Evolutionary conservation across 139 green algal species (phyloP).

Genomic region (Coccomyxa sp.): DNA sequence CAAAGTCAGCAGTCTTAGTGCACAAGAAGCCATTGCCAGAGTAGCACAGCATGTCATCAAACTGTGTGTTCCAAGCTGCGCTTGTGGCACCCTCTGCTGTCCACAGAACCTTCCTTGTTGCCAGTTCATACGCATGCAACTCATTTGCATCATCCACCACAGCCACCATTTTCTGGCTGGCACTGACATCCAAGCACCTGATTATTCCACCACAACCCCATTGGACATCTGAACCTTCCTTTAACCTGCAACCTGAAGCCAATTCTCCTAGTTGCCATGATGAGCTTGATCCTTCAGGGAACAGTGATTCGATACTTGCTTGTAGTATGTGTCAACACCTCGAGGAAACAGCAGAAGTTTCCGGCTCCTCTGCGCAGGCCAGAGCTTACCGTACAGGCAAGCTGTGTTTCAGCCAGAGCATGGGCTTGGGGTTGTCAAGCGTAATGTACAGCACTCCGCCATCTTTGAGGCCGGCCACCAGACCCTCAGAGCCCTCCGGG

Average conservation of each 20-base stretch:
- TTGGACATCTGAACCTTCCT: too few relatives aligned
- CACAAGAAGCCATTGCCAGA: constrained; percentile 64
- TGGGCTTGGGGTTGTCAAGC: constrained; percentile 76
- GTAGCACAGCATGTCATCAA: constrained; percentile 85
- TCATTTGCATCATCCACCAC: constrained; percentile 72
- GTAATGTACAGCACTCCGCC: constrained; percentile 68
- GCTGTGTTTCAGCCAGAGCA: constrained; percentile 67
- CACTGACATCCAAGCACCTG: constrained; percentile 45
- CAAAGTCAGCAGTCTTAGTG: constrained; percentile 77
- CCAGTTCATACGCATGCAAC: constrained; percentile 70
- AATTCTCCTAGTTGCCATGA: too few relatives aligned
- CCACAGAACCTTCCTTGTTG: constrained; percentile 62
- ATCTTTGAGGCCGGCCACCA: constrained; percentile 73
- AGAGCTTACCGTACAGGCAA: constrained; percentile 30
- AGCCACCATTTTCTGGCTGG: constrained; percentile 59
- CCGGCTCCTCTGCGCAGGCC: too few relatives aligned
- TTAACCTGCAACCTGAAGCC: too few relatives aligned
- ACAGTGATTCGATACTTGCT: too few relatives aligned
- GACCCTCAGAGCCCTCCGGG: constrained; percentile 50
- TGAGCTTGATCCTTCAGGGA: too few relatives aligned
- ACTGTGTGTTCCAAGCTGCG: constrained; percentile 77
- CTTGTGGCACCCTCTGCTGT: constrained; percentile 68
- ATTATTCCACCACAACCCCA: too few relatives aligned
- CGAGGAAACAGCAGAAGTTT: background rate
- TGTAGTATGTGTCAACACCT: too few relatives aligned